Percentiles rank a stretch among this genome's conserved stretches.
Evolutionary conservation across 2,329 filamentous ascomycete genomes (phyloP).

Genomic region (Didymella exigua): DNA sequence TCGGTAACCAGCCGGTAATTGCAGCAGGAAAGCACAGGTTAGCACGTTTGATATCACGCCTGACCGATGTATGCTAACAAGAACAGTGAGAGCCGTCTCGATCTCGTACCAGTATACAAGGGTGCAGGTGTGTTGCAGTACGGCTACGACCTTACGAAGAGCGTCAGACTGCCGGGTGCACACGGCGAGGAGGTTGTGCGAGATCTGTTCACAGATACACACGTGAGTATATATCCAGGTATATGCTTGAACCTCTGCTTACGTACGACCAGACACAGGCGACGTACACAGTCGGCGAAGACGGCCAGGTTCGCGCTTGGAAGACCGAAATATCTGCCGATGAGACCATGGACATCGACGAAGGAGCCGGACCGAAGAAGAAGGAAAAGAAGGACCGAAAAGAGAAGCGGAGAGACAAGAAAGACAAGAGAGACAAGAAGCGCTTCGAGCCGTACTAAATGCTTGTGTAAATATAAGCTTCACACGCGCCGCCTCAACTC

Average conservation of each 20-base stretch:
- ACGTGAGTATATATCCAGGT: slow-evolving; percentile 32
- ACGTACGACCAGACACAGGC: slow-evolving; percentile 32
- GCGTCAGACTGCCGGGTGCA: slow-evolving; percentile 46
- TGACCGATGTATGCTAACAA: not conserved
- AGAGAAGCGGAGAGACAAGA: slow-evolving; percentile 42
- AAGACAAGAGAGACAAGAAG: slow-evolving; percentile 43
- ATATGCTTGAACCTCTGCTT: not conserved
- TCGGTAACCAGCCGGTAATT: slow-evolving; percentile 65
- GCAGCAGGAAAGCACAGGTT: slow-evolving; percentile 72
- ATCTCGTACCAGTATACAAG: slow-evolving; percentile 41
- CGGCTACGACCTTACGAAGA: slow-evolving; percentile 31
- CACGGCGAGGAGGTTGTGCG: slow-evolving; percentile 58
- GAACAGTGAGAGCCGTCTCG: slow-evolving; percentile 33
- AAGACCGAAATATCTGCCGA: slow-evolving; percentile 26
- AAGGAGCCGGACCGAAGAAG: slow-evolving; percentile 19
- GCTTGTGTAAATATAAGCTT: not conserved
- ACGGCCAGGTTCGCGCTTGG: slow-evolving; percentile 55
- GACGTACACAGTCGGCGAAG: slow-evolving; percentile 57
- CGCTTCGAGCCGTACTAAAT: slow-evolving; percentile 49
- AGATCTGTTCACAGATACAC: slow-evolving; percentile 51
- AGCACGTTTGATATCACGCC: slow-evolving; percentile 32
- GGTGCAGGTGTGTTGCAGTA: slow-evolving; percentile 35
- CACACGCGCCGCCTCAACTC: not conserved
- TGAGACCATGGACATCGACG: slow-evolving; percentile 36
- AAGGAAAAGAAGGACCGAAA: slow-evolving; percentile 40